Percentiles rank a stretch among this genome's conserved stretches.
Conservation (phyloP, 176 grass and related monocot species). For the Luzula sylvatica region DNA sequence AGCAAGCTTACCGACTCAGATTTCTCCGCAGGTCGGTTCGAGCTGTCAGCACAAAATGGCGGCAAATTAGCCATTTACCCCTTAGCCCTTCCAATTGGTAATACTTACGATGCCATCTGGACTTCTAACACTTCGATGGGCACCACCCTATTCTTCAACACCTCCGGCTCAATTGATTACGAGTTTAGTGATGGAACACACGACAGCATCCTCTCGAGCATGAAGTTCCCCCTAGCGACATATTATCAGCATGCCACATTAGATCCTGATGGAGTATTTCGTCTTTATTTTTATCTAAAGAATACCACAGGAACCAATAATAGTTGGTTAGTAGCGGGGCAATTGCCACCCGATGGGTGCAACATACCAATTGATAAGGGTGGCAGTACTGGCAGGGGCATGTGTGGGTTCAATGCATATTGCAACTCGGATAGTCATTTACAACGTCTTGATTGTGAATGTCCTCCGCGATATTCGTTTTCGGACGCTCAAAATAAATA, state of each 20-base stretch:
- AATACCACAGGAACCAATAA: neutral
- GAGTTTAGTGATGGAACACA: neutral
- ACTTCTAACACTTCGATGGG: neutral
- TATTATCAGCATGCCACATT: conserved; percentile 26
- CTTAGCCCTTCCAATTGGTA: neutral
- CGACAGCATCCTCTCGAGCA: neutral
- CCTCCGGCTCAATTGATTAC: conserved; percentile 6
- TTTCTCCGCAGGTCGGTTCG: conserved; percentile 19
- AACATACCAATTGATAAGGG: neutral
- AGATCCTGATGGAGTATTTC: conserved; percentile 32
- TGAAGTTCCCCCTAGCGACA: neutral
- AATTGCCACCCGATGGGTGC: neutral
- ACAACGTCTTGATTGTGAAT: neutral
- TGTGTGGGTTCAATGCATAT: conserved; percentile 35
- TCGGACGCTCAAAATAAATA: conserved; percentile 17
- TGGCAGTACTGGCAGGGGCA: conserved; percentile 21
- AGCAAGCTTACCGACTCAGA: conserved; percentile 13
- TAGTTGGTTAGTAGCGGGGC: neutral
- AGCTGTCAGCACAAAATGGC: conserved; percentile 5
- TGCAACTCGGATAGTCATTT: conserved; percentile 8
- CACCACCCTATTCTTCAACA: conserved; percentile 20
- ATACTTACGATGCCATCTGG: conserved; percentile 18
- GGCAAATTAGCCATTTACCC: conserved; percentile 14
- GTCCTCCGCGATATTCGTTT: conserved; percentile 21
- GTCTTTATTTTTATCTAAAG: conserved; percentile 24